These are phyloP conservation scores for Candida dajiaensis DNA, from an alignment of 805 yeast species.

Conservation along the genomic window DNA sequence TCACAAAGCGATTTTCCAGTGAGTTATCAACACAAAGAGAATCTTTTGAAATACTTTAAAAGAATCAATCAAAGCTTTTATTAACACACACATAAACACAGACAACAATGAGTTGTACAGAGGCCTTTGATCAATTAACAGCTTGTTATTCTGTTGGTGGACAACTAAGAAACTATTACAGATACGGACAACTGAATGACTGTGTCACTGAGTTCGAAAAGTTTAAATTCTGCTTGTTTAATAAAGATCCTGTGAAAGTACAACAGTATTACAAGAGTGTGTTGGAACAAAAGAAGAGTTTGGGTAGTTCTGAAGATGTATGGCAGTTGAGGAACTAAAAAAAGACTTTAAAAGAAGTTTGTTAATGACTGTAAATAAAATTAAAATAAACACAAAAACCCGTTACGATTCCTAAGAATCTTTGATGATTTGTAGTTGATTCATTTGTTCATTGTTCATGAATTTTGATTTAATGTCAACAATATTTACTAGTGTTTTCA, in stretches of 20 bases:
- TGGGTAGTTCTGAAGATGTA: slow-evolving; percentile 79
- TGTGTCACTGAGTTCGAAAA: slow-evolving; percentile 69
- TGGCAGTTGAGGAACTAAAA: slow-evolving; percentile 53
- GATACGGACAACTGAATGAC: slow-evolving; percentile 71
- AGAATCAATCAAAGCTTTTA: no score
- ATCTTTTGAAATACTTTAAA: no score
- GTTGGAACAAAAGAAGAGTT: slow-evolving; percentile 51
- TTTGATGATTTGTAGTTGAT: no score
- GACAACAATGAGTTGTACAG: slow-evolving; percentile 62
- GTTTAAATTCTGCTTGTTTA: slow-evolving; percentile 71
- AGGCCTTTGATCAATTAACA: slow-evolving; percentile 82
- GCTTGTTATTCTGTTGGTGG: slow-evolving; percentile 90
- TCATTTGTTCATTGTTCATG: no score
- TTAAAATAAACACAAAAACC: no score
- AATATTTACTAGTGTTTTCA: no score
- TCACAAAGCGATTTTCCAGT: slow-evolving; percentile 19
- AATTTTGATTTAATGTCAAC: no score
- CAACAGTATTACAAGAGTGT: slow-evolving; percentile 67
- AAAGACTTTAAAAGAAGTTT: neutral
- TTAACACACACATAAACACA: slow-evolving; percentile 7
- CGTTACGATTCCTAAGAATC: no score
- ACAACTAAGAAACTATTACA: slow-evolving; percentile 74
- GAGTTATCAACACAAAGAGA: no score
- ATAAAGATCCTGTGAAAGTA: slow-evolving; percentile 54
- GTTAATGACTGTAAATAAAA: neutral